Evolutionary conservation across 2,329 filamentous ascomycete species (phyloP), one percentile per base, ranked within the genome.

Genomic region (Colletotrichum australisinense): DNA sequence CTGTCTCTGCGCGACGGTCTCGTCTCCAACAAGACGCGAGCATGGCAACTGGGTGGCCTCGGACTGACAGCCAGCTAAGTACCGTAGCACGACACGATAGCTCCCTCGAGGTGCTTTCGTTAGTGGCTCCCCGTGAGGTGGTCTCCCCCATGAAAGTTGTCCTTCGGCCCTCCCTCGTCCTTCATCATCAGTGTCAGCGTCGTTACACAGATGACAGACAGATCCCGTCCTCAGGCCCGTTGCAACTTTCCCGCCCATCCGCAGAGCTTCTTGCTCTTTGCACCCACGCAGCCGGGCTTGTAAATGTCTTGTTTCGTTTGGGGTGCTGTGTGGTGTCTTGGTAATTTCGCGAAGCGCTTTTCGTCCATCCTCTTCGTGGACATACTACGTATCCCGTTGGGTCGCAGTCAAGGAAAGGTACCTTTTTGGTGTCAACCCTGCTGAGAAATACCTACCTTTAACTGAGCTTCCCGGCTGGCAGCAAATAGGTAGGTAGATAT

Each of bases 271-370:
- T 19, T 35, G 8, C 46, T 26, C n/a, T n/a, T 46, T 24, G 1
- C 12, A 55, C 24, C 24, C 24, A 35, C 42, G 63, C 68, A 59
- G 38, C 24, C 14, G 59, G 19, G 9, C 59, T 42, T 24, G 42
- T 14, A 11, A 16, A 49, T 53, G 49, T 63, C 28, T 59, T 26
- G 64, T 58, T 59, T 46, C 63, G 63, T 30, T n/a, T 46, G 16
- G n/a, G 24, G n/a, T 30, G 24, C 30, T 59, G 53, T 55, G 11
- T 52, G 52, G 14, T 72, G 65, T 63, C 65, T 72, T 69, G 65
- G 66, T 72, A 59, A 72, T 72, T 53, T 72, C 66, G 66, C 69
- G 53, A 69, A 28, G 63, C 62, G 28, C 52, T 59, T 28, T 32
- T 58, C 67, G 53, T 38, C 62, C 38, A 52, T 53, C 35, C 67